Base-by-base conservation (phyloP, 1,284 basidiomycete genomes). In the Grifola frondosa region DNA sequence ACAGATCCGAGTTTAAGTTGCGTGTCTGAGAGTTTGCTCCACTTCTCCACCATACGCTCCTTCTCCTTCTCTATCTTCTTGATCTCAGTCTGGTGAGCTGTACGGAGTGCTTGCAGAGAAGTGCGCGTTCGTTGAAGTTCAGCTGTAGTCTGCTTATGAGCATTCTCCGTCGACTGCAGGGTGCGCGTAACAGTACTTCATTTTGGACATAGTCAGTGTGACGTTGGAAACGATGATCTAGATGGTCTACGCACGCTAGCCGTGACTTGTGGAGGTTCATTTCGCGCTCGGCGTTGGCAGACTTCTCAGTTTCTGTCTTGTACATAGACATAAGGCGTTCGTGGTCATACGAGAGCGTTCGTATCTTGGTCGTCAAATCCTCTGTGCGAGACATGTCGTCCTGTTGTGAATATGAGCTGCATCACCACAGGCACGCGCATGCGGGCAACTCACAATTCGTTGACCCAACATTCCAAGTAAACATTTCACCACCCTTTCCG, bases 61-160 rank as follows among this genome's bases (percentile, higher is more conserved):
- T 87, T 66, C 42, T 93, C 90, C 52, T 84, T 82, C 56, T 96
- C 91, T 52, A 76, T 77, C 66, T 84, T 89, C 74, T 87, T 91
- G 22, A 88, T 63, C 57, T 94, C 91, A 26, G 80, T 75, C 57
- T 82, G 72, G 50, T 88, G 77, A 0, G 81, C 76, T 26, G 78
- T 70, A 19, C 88, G 79, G 7, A 88, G 66, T 15, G 76, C 76
- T 53, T 86, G 84, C 6, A 89, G 58, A 0, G 78, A 63, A 1
- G 77, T 74, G 30, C 81, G 76, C 13, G 80, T 80, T 15, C 84
- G 80, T 53, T 85, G 82, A 2, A 89, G 74, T 52, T 90, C 86
- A 1, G 69, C 63, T 2, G 72, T 71, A 0, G 84, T 83, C 51
- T 81, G 76, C 52, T 84, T 89, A 56, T 88, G 84, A 5, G 78